phyloP scores from a whole-genome alignment of 2,329 filamentous ascomycete genomes.

The Diaporthe velutina region DNA sequence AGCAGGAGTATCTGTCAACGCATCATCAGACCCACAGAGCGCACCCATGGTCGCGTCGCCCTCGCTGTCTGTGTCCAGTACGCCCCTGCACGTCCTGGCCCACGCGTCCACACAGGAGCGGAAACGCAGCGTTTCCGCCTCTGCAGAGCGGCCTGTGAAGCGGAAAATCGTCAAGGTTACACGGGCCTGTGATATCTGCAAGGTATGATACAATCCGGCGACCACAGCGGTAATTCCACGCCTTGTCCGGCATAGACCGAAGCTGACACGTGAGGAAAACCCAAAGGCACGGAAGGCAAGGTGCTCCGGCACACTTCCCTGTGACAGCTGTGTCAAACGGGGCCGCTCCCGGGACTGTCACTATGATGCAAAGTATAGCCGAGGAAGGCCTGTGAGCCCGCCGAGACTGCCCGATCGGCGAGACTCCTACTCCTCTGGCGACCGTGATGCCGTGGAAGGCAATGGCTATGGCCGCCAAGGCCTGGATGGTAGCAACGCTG shows the following conservation, averaged over 20 bases:
- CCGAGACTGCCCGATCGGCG: constrained; percentile 41
- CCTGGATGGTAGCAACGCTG: constrained; percentile 12
- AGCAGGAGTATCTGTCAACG: not conserved
- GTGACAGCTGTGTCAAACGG: constrained; percentile 48
- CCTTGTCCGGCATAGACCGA: not conserved
- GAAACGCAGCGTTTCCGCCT: constrained; percentile 26
- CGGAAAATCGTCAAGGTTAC: constrained; percentile 48
- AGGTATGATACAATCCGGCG: constrained; percentile 16
- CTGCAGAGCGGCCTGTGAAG: constrained; percentile 9
- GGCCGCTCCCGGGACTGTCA: constrained; percentile 45
- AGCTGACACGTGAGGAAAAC: constrained; percentile 6
- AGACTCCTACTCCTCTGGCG: constrained; percentile 15
- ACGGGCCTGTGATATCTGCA: constrained; percentile 54
- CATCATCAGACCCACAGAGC: constrained; percentile 5
- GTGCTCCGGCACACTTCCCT: constrained; percentile 54
- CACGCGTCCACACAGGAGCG: constrained; percentile 22
- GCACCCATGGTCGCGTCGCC: constrained; percentile 19
- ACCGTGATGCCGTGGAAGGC: constrained; percentile 10
- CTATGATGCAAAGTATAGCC: constrained; percentile 53
- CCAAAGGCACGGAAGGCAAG: constrained; percentile 50
- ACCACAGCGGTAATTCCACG: not conserved
- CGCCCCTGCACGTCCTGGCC: constrained; percentile 28
- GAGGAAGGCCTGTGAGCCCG: constrained; percentile 54
- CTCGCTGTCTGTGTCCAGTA: constrained; percentile 18
- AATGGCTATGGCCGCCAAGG: constrained; percentile 9